Evolutionary conservation across 73 alveolate species (phyloP), one percentile per base, ranked within the genome.

Genomic region (Stentor roeselii): DNA sequence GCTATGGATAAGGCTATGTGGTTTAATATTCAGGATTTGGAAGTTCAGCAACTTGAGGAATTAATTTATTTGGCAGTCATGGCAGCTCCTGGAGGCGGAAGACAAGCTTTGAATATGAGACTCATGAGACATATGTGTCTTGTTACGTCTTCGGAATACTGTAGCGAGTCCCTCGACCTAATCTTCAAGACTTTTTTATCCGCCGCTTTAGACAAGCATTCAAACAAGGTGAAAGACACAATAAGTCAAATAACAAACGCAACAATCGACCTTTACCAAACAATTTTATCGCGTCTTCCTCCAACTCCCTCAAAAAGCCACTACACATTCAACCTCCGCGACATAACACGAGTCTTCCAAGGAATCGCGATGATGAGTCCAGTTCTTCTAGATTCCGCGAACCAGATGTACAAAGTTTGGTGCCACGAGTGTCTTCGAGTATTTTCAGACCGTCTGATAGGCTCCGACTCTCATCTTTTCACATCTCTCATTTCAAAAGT

Each of bases 51-150:
- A 85, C 95, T 97, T 59, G 92, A 91, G 84, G 98, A 96, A 83
- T 88, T 95, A 34, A 91, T 92, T 82, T 90, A 95, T 58, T 88
- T 97, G 36, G 91, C 97, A 31, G 99, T 99, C 11, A 97, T 97
- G 99, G 99, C 99, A 3, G 98, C 99, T 21, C 99, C 99, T 36
- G 99, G 99, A 34, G 99, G 99, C 40, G 99, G 99, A 38, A 93
- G 97, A 84, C 90, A 98, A 15, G 91, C 89, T 91, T 92, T 97
- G 59, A 95, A 99, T 38, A 96, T 96, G 60, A 89, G 99, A 88
- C 89, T 96, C 85, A 89, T 91, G 92, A 76, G 99, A 21, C 99
- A 97, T 87, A 91, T 97, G 83, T 88, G 89, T 87, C 88, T 94
- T 42, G 91, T 96, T 14, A 92, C 98, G 40, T 93, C 93, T 84